Percentiles rank a stretch among this genome's conserved stretches.
Evolutionary conservation across 2,329 filamentous ascomycete genomes (phyloP).

Genomic region (Chaetomiaceae sp.): DNA sequence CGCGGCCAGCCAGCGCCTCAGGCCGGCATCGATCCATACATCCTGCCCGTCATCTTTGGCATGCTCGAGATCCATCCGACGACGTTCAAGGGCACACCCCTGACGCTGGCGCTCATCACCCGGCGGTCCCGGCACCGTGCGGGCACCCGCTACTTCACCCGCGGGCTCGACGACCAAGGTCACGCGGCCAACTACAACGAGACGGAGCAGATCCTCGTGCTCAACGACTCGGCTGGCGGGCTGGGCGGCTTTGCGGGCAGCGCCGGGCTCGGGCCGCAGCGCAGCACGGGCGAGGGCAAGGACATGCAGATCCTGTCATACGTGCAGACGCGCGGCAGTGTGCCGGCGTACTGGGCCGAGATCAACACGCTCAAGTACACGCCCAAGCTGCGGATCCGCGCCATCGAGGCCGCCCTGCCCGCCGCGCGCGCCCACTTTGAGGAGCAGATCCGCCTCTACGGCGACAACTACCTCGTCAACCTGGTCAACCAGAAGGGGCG

Average conservation of each 20-base stretch:
- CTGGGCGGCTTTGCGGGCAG: conserved; percentile 77
- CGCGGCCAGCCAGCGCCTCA: conserved; percentile 65
- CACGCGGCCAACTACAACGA: conserved; percentile 99
- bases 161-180: conserved; percentile 87
- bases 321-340: conserved; percentile 92
- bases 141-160: conserved; percentile 90
- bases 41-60: conserved; percentile 91
- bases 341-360: conserved; percentile 94
- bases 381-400: conserved; percentile 81
- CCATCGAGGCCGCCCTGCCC: conserved; percentile 71
- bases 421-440: conserved; percentile 85
- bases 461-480: conserved; percentile 96
- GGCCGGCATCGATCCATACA: conserved; percentile 79
- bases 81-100: conserved; percentile 73
- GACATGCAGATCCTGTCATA: conserved; percentile 91
- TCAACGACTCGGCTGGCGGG: conserved; percentile 75
- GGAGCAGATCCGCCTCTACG: conserved; percentile 89
- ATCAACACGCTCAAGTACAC: conserved; percentile 90
- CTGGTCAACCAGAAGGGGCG: conserved; percentile 94
- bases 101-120: conserved; percentile 85
- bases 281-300: conserved; percentile 61
- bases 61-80: conserved; percentile 91
- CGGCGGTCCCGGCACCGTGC: conserved; percentile 81
- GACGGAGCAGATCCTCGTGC: conserved; percentile 85
- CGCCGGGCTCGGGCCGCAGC: conserved; percentile 59